Conservation (phyloP, 345 rosid species). For the Citrus australasica region DNA sequence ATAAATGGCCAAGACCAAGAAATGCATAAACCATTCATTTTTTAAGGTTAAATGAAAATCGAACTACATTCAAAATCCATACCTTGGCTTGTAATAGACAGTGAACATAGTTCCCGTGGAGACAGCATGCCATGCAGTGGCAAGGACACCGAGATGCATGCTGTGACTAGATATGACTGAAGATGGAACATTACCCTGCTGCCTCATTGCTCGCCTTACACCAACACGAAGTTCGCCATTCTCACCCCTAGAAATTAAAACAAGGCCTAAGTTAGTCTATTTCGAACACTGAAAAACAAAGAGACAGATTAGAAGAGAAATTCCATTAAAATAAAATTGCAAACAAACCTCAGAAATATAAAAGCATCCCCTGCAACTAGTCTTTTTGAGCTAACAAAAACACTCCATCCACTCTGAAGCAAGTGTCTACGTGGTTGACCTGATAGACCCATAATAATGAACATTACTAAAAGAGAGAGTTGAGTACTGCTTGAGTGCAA, state of each 20-base stretch:
- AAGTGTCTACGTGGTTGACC: slow-evolving; percentile 90
- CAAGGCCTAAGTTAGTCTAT: neutral
- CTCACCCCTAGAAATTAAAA: slow-evolving; percentile 54
- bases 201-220: slow-evolving; percentile 87
- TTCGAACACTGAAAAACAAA: neutral
- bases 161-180: slow-evolving; percentile 92
- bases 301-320: neutral
- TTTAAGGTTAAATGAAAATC: neutral
- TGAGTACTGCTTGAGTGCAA: neutral
- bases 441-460: slow-evolving; percentile 23
- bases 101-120: slow-evolving; percentile 77
- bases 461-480: neutral
- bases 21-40: neutral
- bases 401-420: slow-evolving; percentile 96
- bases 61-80: neutral
- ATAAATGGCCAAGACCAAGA: neutral
- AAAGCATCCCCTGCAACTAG: slow-evolving; percentile 91
- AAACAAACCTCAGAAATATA: slow-evolving; percentile 72
- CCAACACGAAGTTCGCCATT: slow-evolving; percentile 87
- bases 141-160: slow-evolving; percentile 93
- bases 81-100: slow-evolving; percentile 91
- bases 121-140: slow-evolving; percentile 86
- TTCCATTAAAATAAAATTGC: neutral
- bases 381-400: slow-evolving; percentile 81
- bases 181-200: slow-evolving; percentile 66